A percentile compares a stretch with the other conserved stretches of the same genome.
Evolutionary conservation across 2,329 filamentous ascomycete species (phyloP).

Genomic region (Neonectria sp.): DNA sequence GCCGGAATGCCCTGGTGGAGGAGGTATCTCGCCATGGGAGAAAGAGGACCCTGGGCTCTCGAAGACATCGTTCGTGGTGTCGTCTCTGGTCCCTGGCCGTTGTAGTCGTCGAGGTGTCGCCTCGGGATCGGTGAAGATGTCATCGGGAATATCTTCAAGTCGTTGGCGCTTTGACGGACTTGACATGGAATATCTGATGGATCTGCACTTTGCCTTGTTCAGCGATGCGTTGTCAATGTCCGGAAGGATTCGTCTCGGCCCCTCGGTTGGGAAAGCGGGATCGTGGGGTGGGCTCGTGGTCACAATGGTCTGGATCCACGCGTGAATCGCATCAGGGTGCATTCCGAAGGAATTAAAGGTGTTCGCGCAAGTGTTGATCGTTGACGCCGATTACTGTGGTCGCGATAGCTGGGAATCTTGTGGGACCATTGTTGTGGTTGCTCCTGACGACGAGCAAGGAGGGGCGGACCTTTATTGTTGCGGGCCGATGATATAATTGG

Average conservation of each 20-base stretch:
- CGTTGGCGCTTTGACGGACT: constrained; percentile 11
- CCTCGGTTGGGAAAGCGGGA: neutral
- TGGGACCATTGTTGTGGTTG: no score
- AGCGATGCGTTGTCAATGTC: neutral
- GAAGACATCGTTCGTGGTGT: neutral
- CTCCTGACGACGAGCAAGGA: no score
- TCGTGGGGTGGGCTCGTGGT: neutral
- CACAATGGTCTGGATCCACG: constrained; percentile 7
- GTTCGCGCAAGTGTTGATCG: neutral
- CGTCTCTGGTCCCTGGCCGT: neutral
- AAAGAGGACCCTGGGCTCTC: neutral
- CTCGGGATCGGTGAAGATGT: neutral
- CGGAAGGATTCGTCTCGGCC: neutral
- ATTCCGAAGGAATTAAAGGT: constrained; percentile 5
- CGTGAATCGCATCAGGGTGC: constrained; percentile 13
- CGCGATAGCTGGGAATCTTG: no score
- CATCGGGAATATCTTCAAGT: neutral
- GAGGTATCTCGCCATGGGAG: neutral
- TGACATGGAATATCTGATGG: neutral
- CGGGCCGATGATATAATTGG: no score
- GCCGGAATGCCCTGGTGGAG: neutral
- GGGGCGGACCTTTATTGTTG: no score
- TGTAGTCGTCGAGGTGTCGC: neutral
- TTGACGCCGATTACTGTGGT: neutral
- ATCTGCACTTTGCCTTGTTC: constrained; percentile 7